These are phyloP conservation scores for Epichloe brachyelytri DNA, from an alignment of 2,329 filamentous ascomycete species.

Conservation along the genomic window DNA sequence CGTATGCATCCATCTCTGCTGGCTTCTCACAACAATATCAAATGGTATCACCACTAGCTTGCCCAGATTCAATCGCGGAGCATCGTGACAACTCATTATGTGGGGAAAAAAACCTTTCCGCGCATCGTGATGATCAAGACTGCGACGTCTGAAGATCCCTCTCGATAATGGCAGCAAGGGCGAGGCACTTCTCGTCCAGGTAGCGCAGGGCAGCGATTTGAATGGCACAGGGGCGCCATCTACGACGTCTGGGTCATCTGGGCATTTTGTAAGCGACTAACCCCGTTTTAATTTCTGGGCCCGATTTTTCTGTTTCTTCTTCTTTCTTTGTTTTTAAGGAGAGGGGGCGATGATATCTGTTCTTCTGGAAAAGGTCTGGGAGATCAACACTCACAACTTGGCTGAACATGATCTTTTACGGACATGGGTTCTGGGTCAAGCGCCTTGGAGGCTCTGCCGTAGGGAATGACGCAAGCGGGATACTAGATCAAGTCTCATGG, in stretches of 20 bases:
- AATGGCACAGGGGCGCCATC: conserved; percentile 31
- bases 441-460: conserved; percentile 20
- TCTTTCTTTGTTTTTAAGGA: too few species aligned
- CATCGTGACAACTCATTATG: too few species aligned
- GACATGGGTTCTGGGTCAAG: conserved; percentile 4
- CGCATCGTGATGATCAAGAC: background rate
- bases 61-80: too few species aligned
- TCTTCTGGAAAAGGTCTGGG: too few species aligned
- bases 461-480: conserved; percentile 36
- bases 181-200: conserved; percentile 33
- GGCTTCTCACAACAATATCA: too few species aligned
- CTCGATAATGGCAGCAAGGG: conserved; percentile 1
- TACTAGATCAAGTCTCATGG: conserved; percentile 22
- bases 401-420: background rate
- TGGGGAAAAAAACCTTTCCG: too few species aligned
- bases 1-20: too few species aligned
- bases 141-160: background rate
- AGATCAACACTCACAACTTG: background rate
- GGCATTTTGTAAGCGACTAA: background rate
- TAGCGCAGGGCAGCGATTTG: conserved; percentile 32
- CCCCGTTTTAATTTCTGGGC: too few species aligned
- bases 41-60: too few species aligned
- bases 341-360: too few species aligned
- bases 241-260: conserved; percentile 26
- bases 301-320: too few species aligned